Base-by-base conservation (phyloP, 108 stramenopile genomes). In the Ochromonas danica region DNA sequence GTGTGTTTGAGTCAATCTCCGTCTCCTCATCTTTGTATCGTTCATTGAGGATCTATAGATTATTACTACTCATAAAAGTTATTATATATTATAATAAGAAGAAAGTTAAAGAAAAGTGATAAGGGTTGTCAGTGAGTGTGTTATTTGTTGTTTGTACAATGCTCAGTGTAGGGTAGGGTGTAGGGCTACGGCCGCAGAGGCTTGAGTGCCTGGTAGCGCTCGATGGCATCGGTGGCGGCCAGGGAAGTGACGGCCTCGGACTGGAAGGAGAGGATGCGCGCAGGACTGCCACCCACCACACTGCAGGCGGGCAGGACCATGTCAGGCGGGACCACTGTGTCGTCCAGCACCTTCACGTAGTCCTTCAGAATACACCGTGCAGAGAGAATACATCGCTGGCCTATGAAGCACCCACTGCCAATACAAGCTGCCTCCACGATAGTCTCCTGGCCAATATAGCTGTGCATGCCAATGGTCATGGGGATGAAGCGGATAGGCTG, bases 301-400 rank as follows among this genome's bases (percentile, higher is more conserved):
- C 14, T 33, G 38, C 6, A 75, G 10, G 72, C 14, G 6, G 72
- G 72, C 6, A 75, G n/a, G 10, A 75, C 72, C 72, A 75, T 75
- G 38, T 75, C 72, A 6, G 72, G 31, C 10, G 72, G 31, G 28
- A 75, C 40, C 3, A 75, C 72, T 14, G 10, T 75, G 72, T 25
- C 51, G 6, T 75, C 72, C 31, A 41, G 6, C 10, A 75, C 31
- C 22, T 45, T 39, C 10, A 75, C 72, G 31, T 42, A 75, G 25
- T 75, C 72, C 31, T 75, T 75, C 40, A 75, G 25, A 41, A 75
- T 75, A 30, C 17, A 17, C 38, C 72, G 72, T 14, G 43, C 40
- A 6, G 31, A 27, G 6, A 75, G 25, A 36, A 36, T 42, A 27
- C n/a, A 27, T 14, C 38, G 6, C 3, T 36, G 6, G 30, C 72